A percentile compares a stretch with the other conserved stretches of the same genome.
phyloP scores from a whole-genome alignment of 192 early-diverging fungal genomes.

The Podila horticola region DNA sequence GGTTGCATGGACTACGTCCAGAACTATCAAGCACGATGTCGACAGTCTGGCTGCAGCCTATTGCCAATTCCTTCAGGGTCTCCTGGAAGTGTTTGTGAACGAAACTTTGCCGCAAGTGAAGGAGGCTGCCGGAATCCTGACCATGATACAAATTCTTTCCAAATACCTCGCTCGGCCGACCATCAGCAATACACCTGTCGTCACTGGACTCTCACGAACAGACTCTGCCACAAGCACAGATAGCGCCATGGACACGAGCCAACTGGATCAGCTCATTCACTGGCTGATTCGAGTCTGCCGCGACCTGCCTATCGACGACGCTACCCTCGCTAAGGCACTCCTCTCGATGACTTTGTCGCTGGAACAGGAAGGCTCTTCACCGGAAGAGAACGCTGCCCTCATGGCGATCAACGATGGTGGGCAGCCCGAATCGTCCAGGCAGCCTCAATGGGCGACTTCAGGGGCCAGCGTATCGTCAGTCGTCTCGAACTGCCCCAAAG shows the following conservation, averaged over 20 bases:
- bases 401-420: background rate
- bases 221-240: slow-evolving; percentile 3
- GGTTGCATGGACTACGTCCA: slow-evolving; percentile 47
- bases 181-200: background rate
- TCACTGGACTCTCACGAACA: slow-evolving; percentile 1
- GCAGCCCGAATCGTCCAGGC: background rate
- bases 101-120: slow-evolving; percentile 54
- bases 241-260: background rate
- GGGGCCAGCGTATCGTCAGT: slow-evolving; percentile 19
- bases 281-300: slow-evolving; percentile 56
- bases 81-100: slow-evolving; percentile 47
- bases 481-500: slow-evolving; percentile 20
- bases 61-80: slow-evolving; percentile 35
- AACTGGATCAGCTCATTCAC: slow-evolving; percentile 38
- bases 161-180: slow-evolving; percentile 20
- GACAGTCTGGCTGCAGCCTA: slow-evolving; percentile 42
- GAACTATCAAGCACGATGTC: slow-evolving; percentile 20
- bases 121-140: slow-evolving; percentile 55
- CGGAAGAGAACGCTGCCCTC: slow-evolving; percentile 17
- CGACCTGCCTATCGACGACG: slow-evolving; percentile 59
- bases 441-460: background rate
- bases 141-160: slow-evolving; percentile 54
- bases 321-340: slow-evolving; percentile 43
- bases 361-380: slow-evolving; percentile 30
- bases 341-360: slow-evolving; percentile 53